These are phyloP conservation scores for Gonapodya prolifera DNA, from an alignment of 192 early-diverging fungal species.

Conservation along the genomic window DNA sequence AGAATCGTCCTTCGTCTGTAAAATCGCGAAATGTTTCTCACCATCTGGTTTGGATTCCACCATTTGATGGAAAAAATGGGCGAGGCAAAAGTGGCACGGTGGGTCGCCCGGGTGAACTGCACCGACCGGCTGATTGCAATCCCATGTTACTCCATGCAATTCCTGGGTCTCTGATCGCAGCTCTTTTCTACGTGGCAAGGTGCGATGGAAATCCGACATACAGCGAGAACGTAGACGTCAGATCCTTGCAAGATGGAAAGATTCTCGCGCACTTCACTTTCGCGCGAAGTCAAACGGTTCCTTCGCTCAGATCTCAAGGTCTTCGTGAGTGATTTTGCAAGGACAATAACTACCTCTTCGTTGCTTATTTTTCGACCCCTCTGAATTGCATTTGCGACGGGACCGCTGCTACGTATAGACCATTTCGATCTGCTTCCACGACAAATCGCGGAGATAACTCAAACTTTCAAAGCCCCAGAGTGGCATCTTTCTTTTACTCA, in stretches of 20 bases:
- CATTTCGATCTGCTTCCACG: not conserved
- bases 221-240: not conserved
- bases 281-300: not conserved
- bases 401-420: not conserved
- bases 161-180: too few relatives aligned
- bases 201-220: not conserved
- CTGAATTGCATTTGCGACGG: not conserved
- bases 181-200: too few relatives aligned
- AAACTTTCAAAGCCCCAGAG: constrained; percentile 37
- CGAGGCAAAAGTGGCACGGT: too few relatives aligned
- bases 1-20: too few relatives aligned
- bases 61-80: too few relatives aligned
- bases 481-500: constrained; percentile 82
- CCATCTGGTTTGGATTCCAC: too few relatives aligned
- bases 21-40: too few relatives aligned
- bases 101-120: too few relatives aligned
- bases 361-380: not conserved
- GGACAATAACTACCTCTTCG: too few relatives aligned
- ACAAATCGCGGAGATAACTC: not conserved
- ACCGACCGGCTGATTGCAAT: too few relatives aligned
- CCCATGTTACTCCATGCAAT: too few relatives aligned
- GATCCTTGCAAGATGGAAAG: not conserved
- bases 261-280: not conserved
- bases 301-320: not conserved
- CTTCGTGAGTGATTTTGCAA: not conserved